These are phyloP conservation scores for Spizellomyces punctatus DNA, from an alignment of 192 early-diverging fungal genomes.

Conservation along the genomic window DNA sequence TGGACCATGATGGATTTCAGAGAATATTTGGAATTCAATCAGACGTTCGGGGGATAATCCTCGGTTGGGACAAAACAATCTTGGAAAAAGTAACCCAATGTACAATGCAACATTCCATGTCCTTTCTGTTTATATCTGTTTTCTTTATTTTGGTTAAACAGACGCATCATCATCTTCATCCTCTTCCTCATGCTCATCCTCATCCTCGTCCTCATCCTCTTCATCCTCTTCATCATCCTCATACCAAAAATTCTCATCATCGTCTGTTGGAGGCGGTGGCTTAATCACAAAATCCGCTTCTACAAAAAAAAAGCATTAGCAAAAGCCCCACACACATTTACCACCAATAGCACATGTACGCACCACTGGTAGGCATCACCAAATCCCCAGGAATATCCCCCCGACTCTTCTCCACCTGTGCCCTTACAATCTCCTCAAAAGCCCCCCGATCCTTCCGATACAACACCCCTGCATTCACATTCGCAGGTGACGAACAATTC, in stretches of 20 bases:
- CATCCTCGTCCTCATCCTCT: conserved; percentile 39
- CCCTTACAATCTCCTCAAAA: conserved; percentile 45
- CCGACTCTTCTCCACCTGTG: conserved; percentile 54
- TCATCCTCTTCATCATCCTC: conserved; percentile 52
- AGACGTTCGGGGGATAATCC: too few species aligned
- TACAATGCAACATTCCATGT: too few species aligned
- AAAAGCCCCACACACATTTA: background rate
- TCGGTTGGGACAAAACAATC: too few species aligned
- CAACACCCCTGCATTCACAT: conserved; percentile 62
- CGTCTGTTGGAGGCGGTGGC: conserved; percentile 23
- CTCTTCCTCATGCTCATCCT: conserved; percentile 40
- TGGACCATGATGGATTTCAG: too few species aligned
- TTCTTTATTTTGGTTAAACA: background rate
- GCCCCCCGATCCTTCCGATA: conserved; percentile 44
- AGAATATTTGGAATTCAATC: too few species aligned
- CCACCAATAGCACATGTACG: background rate
- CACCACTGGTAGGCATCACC: conserved; percentile 51
- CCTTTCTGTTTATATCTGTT: too few species aligned
- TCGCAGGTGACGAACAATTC: conserved; percentile 57
- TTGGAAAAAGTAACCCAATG: too few species aligned
- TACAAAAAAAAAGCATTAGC: background rate
- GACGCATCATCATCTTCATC: conserved; percentile 32
- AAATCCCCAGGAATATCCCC: conserved; percentile 57
- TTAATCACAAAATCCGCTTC: conserved; percentile 45
- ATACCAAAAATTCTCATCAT: conserved; percentile 52